Percentiles rank a stretch among this genome's conserved stretches.
Conservation (phyloP, 73 alveolate genomes). For the Tetrahymena borealis region DNA sequence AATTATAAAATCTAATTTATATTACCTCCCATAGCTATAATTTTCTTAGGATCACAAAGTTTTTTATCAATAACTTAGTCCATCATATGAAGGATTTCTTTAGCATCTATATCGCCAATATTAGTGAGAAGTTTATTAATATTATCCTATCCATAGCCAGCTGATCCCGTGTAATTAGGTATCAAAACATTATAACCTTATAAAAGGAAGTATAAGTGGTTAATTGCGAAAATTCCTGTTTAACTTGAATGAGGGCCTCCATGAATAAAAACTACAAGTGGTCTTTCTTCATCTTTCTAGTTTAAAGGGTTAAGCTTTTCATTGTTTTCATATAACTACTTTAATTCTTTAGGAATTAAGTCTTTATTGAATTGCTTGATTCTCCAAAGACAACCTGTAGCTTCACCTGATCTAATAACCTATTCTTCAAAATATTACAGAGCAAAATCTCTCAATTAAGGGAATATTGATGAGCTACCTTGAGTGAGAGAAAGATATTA, state of each 20-base stretch:
- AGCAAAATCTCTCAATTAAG: neutral
- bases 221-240: neutral
- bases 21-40: conserved; percentile 21
- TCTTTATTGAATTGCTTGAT: neutral
- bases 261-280: conserved; percentile 21
- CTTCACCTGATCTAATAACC: neutral
- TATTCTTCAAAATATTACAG: conserved; percentile 17
- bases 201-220: conserved; percentile 1
- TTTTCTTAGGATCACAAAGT: neutral
- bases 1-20: neutral
- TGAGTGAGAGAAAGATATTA: neutral
- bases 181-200: conserved; percentile 21
- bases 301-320: conserved; percentile 4
- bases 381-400: conserved; percentile 36
- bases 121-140: conserved; percentile 14
- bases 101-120: conserved; percentile 15
- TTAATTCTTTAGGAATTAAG: neutral
- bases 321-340: neutral
- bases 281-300: conserved; percentile 9
- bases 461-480: neutral
- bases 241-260: conserved; percentile 37
- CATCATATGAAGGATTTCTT: conserved; percentile 32
- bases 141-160: conserved; percentile 27
- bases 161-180: conserved; percentile 36
- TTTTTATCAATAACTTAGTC: conserved; percentile 4